Evolutionary conservation across 805 yeast species (phyloP).

Genomic region (Metschnikowia peoriensis): DNA sequence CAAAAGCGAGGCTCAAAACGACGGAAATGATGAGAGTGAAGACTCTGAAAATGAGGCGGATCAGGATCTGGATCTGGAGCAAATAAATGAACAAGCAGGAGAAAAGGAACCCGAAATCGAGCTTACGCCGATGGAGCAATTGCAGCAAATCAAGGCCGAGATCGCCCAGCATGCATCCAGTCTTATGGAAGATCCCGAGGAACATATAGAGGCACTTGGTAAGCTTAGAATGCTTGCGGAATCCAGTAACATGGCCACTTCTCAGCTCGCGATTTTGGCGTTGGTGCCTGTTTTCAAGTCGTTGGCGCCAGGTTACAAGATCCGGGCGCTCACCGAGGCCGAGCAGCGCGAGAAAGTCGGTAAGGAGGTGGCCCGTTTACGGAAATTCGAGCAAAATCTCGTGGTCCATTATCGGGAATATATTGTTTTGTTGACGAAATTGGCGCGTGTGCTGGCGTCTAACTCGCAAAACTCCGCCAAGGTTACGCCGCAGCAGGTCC

Average conservation of each 20-base stretch:
- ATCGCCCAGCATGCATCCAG: slow-evolving; percentile 78
- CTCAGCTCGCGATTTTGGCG: slow-evolving; percentile 72
- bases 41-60: slow-evolving; percentile 7
- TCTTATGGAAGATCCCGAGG: slow-evolving; percentile 87
- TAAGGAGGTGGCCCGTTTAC: slow-evolving; percentile 72
- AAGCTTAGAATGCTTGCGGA: slow-evolving; percentile 69
- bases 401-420: slow-evolving; percentile 68
- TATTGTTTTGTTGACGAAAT: slow-evolving; percentile 50
- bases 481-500: slow-evolving; percentile 32
- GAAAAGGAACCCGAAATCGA: not conserved
- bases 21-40: slow-evolving; percentile 16
- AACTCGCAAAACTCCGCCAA: slow-evolving; percentile 37
- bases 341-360: slow-evolving; percentile 82
- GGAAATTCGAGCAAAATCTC: slow-evolving; percentile 79
- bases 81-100: not conserved
- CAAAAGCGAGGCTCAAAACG: slow-evolving; percentile 22
- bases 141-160: slow-evolving; percentile 70
- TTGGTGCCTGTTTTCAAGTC: slow-evolving; percentile 81
- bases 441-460: slow-evolving; percentile 39
- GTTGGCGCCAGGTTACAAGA: slow-evolving; percentile 84
- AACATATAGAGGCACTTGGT: slow-evolving; percentile 61
- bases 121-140: slow-evolving; percentile 49
- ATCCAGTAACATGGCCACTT: slow-evolving; percentile 62
- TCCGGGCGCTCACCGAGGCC: slow-evolving; percentile 75
- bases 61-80: not conserved